Percentiles rank a stretch among this genome's conserved stretches.
Evolutionary conservation across 495 filamentous ascomycete genomes (phyloP).

Genomic region (Xylaria cubensis): DNA sequence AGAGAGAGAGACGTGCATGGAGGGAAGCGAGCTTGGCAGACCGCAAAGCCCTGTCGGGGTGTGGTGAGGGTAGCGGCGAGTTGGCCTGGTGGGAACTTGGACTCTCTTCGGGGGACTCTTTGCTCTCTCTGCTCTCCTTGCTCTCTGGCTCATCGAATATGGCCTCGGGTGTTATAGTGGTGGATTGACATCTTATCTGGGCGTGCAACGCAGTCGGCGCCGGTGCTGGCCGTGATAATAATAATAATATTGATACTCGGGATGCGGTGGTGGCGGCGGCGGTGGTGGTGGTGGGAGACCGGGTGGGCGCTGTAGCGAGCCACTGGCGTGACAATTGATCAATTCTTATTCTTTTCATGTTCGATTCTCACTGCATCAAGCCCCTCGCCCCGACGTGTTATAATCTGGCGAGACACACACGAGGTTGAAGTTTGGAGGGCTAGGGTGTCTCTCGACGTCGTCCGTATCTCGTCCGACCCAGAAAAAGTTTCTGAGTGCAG

Average conservation of each 20-base stretch:
- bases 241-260: slow-evolving; percentile 33
- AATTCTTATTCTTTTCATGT: slow-evolving; percentile 66
- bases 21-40: slow-evolving; percentile 94
- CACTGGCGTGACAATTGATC: slow-evolving; percentile 75
- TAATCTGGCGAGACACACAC: slow-evolving; percentile 35
- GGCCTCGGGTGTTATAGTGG: slow-evolving; percentile 24
- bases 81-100: background rate
- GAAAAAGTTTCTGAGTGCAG: slow-evolving; percentile 43
- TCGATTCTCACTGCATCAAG: slow-evolving; percentile 30
- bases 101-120: slow-evolving; percentile 15
- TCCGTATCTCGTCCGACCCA: slow-evolving; percentile 37
- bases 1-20: slow-evolving; percentile 86
- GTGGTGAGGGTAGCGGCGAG: slow-evolving; percentile 65
- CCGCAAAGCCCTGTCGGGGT: slow-evolving; percentile 66
- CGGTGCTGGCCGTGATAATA: slow-evolving; percentile 32
- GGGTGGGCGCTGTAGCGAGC: slow-evolving; percentile 50
- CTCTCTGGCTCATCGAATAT: slow-evolving; percentile 33
- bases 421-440: slow-evolving; percentile 35
- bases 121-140: slow-evolving; percentile 19
- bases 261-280: slow-evolving; percentile 28
- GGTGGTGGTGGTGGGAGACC: slow-evolving; percentile 29
- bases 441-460: slow-evolving; percentile 34
- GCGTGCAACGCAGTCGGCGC: slow-evolving; percentile 33
- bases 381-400: slow-evolving; percentile 36
- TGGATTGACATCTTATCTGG: slow-evolving; percentile 45